Conservation (phyloP, 495 filamentous ascomycete species). For the Lasiosphaeriaceae sp. region DNA sequence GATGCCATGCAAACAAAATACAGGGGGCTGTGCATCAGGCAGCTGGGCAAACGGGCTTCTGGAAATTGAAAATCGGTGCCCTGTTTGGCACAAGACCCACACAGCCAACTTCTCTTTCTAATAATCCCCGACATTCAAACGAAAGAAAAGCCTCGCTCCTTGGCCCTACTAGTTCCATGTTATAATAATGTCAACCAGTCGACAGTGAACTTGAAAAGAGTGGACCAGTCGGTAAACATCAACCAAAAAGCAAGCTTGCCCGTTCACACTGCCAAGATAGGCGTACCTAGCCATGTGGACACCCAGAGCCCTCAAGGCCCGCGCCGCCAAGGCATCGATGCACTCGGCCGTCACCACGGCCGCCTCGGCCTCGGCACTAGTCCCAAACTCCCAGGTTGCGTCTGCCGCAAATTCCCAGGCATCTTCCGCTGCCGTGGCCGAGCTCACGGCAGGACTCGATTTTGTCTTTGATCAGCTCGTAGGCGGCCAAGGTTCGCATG, state of each 20-base stretch:
- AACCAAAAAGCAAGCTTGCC: too few relatives aligned
- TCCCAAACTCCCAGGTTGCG: constrained; percentile 2
- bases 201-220: too few relatives aligned
- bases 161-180: background rate
- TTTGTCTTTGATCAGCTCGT: constrained; percentile 10
- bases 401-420: constrained; percentile 5
- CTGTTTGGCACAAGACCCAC: too few relatives aligned
- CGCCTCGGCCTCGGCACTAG: background rate
- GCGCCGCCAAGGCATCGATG: background rate
- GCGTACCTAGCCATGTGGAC: too few relatives aligned
- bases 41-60: too few relatives aligned
- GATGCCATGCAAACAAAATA: background rate
- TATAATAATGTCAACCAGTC: background rate
- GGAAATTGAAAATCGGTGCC: too few relatives aligned
- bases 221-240: too few relatives aligned
- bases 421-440: constrained; percentile 4
- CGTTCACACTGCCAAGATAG: too few relatives aligned
- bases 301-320: constrained; percentile 3
- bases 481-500: background rate
- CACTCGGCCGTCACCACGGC: background rate
- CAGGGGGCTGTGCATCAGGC: too few relatives aligned
- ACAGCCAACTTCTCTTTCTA: too few relatives aligned
- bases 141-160: background rate
- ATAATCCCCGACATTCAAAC: too few relatives aligned
- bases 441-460: background rate